Evolutionary conservation across 2,329 filamentous ascomycete genomes (phyloP), one percentile per base, ranked within the genome.

Genomic region (Coniochaeta hoffmannii): DNA sequence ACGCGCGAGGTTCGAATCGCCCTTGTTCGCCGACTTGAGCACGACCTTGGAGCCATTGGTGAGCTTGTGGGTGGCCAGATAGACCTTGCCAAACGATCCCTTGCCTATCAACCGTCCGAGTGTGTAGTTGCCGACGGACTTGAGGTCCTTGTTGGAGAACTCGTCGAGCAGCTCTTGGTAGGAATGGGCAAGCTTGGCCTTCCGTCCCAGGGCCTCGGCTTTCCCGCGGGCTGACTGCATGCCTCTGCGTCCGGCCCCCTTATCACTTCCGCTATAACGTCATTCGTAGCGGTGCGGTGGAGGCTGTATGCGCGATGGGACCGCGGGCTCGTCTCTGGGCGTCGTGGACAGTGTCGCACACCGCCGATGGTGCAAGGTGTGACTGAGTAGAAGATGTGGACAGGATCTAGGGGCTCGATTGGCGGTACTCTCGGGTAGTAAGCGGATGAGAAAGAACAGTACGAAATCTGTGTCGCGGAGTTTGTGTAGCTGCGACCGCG

Each of bases 31-130:
- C 58, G 92, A 97, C 74, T 99, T 99, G 73, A 99, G 89, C 34
- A 99, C 94, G 64, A 99, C 94, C 84, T 97, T 97, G 68, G 92
- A 96, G 66, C 92, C 93, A 85, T 97, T 97, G 66, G 90, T 97
- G 71, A 99, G 90, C 72, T 97, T 97, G 73, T 99, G 94, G 49
- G 87, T 85, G 57, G 93, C 94, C 57, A 99, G 80, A 71, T 99
- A 99, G 66, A 99, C 94, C 74, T 97, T 97, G 65, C 94, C 94
- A 73, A 99, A 99, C 60, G 92, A 97, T 56, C 94, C 94, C 69
- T 97, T 99, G 62, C 94, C 94, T 68, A 99, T 96, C 57, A 99
- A 78, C 57, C 86, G 86, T 49, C 94, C 94, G 56, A 99, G 81
- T 34, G 86, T 87, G 72, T 99, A 99, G 75, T 97, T 97, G 63